Evolutionary conservation across 371 early-diverging fungal species (phyloP).

Genomic region (Mucor irregularis): DNA sequence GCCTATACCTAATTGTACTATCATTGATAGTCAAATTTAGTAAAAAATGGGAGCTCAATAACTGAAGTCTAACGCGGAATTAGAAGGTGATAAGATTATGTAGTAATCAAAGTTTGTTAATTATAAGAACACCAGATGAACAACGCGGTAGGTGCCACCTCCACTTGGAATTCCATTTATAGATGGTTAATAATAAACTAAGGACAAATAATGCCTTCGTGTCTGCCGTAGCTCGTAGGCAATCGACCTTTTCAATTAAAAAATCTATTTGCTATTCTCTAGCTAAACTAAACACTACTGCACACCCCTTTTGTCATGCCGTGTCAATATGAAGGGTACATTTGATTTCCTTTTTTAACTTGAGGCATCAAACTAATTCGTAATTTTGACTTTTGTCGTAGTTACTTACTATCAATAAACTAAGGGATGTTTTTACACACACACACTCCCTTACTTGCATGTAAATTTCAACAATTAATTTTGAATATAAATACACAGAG

Average conservation of each 20-base stretch:
- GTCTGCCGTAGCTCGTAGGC: no score
- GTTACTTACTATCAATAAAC: conserved; percentile 6
- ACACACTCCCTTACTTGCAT: no score
- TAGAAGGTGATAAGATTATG: no score
- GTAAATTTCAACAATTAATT: background rate
- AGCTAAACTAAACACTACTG: background rate
- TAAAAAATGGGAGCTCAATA: background rate
- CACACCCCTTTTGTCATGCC: conserved; percentile 20
- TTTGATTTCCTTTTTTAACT: background rate
- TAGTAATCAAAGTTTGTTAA: no score
- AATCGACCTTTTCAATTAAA: background rate
- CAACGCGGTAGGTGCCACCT: background rate
- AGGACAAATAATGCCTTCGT: conserved; percentile 15
- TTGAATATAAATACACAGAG: background rate
- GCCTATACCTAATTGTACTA: background rate
- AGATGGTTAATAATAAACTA: background rate
- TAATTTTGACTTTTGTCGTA: conserved; percentile 8
- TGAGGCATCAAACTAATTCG: background rate
- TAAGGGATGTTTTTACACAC: no score
- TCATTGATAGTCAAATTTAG: background rate
- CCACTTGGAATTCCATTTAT: background rate
- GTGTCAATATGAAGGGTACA: conserved; percentile 9
- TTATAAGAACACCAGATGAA: no score
- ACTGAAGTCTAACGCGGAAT: no score
- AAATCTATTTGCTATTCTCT: background rate